phyloP scores from a whole-genome alignment of 2,329 filamentous ascomycete species.

The Cadophora sp. region DNA sequence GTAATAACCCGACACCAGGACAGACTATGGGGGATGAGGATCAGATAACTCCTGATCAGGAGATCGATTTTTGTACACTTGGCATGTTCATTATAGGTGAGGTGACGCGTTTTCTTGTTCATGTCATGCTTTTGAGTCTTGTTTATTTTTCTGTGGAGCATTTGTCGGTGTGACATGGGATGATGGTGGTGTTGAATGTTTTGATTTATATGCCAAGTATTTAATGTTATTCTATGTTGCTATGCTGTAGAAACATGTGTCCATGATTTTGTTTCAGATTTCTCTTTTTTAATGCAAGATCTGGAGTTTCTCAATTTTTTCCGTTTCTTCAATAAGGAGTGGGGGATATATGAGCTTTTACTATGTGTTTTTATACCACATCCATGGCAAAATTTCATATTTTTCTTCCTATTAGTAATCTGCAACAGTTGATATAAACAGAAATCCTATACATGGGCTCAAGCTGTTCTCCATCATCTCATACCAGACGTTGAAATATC shows the following conservation, averaged over 20 bases:
- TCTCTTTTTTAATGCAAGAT: background rate
- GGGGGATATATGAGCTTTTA: background rate
- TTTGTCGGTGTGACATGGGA: slow-evolving; percentile 2
- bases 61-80: slow-evolving; percentile 71
- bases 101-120: slow-evolving; percentile 34
- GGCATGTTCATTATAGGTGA: slow-evolving; percentile 79
- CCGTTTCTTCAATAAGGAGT: background rate
- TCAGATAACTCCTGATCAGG: slow-evolving; percentile 44
- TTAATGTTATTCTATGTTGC: background rate
- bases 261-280: background rate
- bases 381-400: too few relatives aligned
- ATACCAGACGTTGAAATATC: background rate
- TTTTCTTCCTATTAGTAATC: too few relatives aligned
- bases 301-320: background rate
- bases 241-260: background rate
- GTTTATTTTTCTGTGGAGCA: slow-evolving; percentile 11
- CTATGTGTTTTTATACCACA: too few relatives aligned
- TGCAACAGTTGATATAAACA: background rate
- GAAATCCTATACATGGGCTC: background rate
- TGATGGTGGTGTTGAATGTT: background rate
- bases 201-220: background rate
- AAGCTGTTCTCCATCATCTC: background rate
- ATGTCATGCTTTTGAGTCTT: slow-evolving; percentile 16
- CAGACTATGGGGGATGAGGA: slow-evolving; percentile 36
- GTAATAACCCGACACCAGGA: slow-evolving; percentile 34